phyloP scores from a whole-genome alignment of 2,329 filamentous ascomycete species.

The Sclerotinia sclerotiorum region DNA sequence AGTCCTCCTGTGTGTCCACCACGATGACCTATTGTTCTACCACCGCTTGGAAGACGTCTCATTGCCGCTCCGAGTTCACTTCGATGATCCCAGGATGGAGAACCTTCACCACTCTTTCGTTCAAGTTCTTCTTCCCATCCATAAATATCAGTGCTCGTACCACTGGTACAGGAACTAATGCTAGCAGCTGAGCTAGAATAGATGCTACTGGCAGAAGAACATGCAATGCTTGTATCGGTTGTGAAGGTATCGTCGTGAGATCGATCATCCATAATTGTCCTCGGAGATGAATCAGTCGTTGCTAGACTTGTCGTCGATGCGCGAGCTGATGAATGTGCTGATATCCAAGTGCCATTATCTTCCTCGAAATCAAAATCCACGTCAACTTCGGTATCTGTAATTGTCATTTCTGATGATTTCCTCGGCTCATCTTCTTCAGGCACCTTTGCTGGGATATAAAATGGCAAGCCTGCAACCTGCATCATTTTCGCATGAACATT shows the following conservation, averaged over 20 bases:
- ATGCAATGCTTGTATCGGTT: slow-evolving; percentile 37
- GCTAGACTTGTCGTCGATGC: slow-evolving; percentile 36
- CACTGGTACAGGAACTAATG: slow-evolving; percentile 36
- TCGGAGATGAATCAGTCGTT: slow-evolving; percentile 32
- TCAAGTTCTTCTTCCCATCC: slow-evolving; percentile 56
- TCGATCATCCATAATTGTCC: slow-evolving; percentile 33
- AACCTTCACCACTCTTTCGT: slow-evolving; percentile 36
- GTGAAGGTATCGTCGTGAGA: slow-evolving; percentile 29
- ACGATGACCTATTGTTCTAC: slow-evolving; percentile 30
- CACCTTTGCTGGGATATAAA: slow-evolving; percentile 38
- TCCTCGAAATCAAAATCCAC: slow-evolving; percentile 37
- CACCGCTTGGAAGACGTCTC: slow-evolving; percentile 30
- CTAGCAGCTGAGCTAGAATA: slow-evolving; percentile 38
- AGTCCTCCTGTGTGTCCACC: slow-evolving; percentile 4
- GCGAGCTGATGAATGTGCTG: slow-evolving; percentile 32
- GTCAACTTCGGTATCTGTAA: slow-evolving; percentile 28
- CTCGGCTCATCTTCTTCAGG: slow-evolving; percentile 35
- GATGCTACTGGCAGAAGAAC: slow-evolving; percentile 39
- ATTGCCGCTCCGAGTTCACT: slow-evolving; percentile 23
- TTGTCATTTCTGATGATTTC: slow-evolving; percentile 22
- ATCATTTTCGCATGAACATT: slow-evolving; percentile 27
- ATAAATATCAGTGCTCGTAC: slow-evolving; percentile 47
- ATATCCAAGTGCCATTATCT: slow-evolving; percentile 37
- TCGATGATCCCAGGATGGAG: slow-evolving; percentile 28
- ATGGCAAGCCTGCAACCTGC: slow-evolving; percentile 32